These are phyloP conservation scores for Luvunga scandens DNA, from an alignment of 345 rosid genomes.

Conservation along the genomic window DNA sequence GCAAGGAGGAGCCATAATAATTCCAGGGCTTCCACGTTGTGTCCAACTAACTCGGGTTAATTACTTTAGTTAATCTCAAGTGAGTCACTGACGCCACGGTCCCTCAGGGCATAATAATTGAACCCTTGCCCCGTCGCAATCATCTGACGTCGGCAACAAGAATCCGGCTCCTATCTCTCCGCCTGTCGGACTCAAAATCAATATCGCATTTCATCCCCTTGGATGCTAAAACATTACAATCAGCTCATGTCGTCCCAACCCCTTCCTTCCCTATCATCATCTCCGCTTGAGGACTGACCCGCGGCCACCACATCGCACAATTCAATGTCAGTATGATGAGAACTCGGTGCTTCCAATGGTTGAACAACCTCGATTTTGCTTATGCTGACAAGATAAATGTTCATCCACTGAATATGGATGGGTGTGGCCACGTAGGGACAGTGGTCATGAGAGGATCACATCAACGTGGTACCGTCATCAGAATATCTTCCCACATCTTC, in stretches of 20 bases:
- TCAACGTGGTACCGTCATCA: background rate
- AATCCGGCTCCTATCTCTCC: constrained; percentile 9
- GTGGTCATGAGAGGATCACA: background rate
- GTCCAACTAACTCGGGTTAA: constrained; percentile 1
- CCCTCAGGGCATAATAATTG: constrained; percentile 25
- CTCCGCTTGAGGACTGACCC: constrained; percentile 1
- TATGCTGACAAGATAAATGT: background rate
- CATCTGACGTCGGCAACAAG: constrained; percentile 17
- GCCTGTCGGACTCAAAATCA: background rate
- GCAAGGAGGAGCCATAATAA: background rate
- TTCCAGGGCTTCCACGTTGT: background rate
- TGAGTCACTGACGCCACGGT: constrained; percentile 6
- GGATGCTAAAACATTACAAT: constrained; percentile 15
- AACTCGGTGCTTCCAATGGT: background rate
- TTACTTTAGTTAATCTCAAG: constrained; percentile 1
- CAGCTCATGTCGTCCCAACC: constrained; percentile 1
- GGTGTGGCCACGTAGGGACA: background rate
- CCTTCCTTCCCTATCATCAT: background rate
- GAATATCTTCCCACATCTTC: background rate
- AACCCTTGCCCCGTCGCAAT: constrained; percentile 19
- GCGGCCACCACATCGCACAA: background rate
- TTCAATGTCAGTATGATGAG: background rate
- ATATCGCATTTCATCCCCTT: constrained; percentile 7
- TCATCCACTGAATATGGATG: background rate
- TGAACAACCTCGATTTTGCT: background rate